phyloP scores from a whole-genome alignment of 345 rosid genomes.

The Chamaenerion angustifolium region DNA sequence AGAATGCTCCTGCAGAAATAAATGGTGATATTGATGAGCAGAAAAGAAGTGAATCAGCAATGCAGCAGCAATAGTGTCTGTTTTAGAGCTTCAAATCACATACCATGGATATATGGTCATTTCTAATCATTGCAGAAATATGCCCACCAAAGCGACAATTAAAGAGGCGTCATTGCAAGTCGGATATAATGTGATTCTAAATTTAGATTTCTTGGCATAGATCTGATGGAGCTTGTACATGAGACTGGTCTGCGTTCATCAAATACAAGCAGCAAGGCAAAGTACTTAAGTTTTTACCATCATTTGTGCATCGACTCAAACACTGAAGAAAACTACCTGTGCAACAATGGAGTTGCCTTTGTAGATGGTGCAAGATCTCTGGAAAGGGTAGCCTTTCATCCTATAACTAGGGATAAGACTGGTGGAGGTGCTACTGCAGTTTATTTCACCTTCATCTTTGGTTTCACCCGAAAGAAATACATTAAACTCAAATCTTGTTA shows the following conservation, averaged over 20 bases:
- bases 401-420: constrained; percentile 18
- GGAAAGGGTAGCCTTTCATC: constrained; percentile 59
- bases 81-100: no score
- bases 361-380: constrained; percentile 68
- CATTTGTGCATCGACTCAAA: background rate
- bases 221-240: constrained; percentile 84
- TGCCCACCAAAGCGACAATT: constrained; percentile 45
- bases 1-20: constrained; percentile 30
- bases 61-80: no score
- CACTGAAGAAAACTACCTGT: constrained; percentile 28
- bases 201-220: constrained; percentile 38
- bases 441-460: constrained; percentile 12
- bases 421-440: background rate
- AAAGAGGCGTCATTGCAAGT: constrained; percentile 33
- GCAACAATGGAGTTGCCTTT: constrained; percentile 50
- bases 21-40: constrained; percentile 14
- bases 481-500: constrained; percentile 44
- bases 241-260: constrained; percentile 64
- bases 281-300: background rate
- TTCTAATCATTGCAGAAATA: constrained; percentile 45
- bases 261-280: background rate
- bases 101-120: background rate
- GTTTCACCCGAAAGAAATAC: constrained; percentile 21
- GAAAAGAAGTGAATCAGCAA: no score
- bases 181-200: constrained; percentile 68